Evolutionary conservation across 331 rosid genomes (phyloP), one percentile per base, ranked within the genome.

Genomic region (Arachis monticola): DNA sequence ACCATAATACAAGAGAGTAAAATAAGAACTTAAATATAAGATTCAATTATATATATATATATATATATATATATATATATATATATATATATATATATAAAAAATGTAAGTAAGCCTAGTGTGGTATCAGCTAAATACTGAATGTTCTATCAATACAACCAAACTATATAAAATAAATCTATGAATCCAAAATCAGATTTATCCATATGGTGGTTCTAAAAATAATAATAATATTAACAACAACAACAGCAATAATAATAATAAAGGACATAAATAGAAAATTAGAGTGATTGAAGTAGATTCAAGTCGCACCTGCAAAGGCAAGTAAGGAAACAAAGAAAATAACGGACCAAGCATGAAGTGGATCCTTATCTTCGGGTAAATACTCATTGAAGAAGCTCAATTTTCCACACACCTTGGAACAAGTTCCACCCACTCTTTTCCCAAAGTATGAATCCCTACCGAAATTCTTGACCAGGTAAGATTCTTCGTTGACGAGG

Each of bases 351-450:
- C 88, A 92, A 3, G 84, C 85, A 56, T 94, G 93, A 47, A 94
- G 65, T 0, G 97, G 99, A 10, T 94, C 92, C 83, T 94, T 94
- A 71, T 92, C 99, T 67, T 92, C 97, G 1, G 97, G 96, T 82
- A 94, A 80, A 69, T 80, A 90, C 27, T 85, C 77, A 50, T 90
- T 90, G 81, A 92, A 66, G 79, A 83, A 78, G 1, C 87, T 77
- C 85, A 94, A 86, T 81, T 79, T 85, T 59, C 67, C 7, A 0
- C 72, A 10, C 89, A 67, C 77, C 77, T 75, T 82, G 8, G 80
- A 74, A 76, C 85, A 75, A 4, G 90, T 84, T 10, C 81, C 83
- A 61, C 79, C 73, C 3, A 92, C 55, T 73, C 70, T 86, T 73
- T 79, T 81, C 47, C 77, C 81, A 68, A 84, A 12, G 48, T 75